Evolutionary conservation across 140 eudicot species (phyloP).

Genomic region (Stevia rebaudiana): DNA sequence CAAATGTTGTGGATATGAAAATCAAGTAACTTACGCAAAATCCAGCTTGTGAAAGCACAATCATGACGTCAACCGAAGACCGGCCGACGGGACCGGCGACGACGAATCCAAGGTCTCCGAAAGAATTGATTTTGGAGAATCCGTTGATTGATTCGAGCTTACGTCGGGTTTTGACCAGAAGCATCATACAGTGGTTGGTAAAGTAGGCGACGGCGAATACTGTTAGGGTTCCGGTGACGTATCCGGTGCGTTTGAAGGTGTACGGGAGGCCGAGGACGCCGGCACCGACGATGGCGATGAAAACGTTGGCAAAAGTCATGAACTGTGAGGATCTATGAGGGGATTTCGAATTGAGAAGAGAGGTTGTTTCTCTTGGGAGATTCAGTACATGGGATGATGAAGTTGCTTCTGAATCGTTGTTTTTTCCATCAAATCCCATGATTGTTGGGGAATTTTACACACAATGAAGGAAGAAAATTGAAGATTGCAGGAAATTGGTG

Average conservation of each 20-base stretch:
- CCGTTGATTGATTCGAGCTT: constrained; percentile 37
- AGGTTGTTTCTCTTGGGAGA: constrained; percentile 51
- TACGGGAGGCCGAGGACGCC: constrained; percentile 94
- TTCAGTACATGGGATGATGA: constrained; percentile 39
- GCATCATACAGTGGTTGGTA: constrained; percentile 78
- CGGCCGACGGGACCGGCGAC: constrained; percentile 78
- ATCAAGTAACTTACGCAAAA: constrained; percentile 83
- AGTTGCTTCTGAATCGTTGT: constrained; percentile 35
- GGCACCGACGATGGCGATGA: constrained; percentile 88
- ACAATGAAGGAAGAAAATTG: neutral
- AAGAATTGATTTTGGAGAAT: constrained; percentile 56
- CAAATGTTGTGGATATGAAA: constrained; percentile 61
- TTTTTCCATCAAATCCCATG: constrained; percentile 42
- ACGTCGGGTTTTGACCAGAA: constrained; percentile 55
- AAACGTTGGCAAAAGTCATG: constrained; percentile 84
- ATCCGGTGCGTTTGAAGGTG: constrained; percentile 79
- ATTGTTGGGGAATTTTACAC: neutral
- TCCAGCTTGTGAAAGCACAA: constrained; percentile 80
- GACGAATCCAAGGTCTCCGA: constrained; percentile 79
- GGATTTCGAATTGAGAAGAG: constrained; percentile 30
- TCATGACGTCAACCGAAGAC: constrained; percentile 70
- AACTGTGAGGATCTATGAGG: constrained; percentile 44
- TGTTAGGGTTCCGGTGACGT: constrained; percentile 49
- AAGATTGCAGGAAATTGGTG: neutral
- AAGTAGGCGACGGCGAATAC: constrained; percentile 55